Conservation (phyloP, 2,329 filamentous ascomycete genomes). For the Pseudopyricularia cyperi region DNA sequence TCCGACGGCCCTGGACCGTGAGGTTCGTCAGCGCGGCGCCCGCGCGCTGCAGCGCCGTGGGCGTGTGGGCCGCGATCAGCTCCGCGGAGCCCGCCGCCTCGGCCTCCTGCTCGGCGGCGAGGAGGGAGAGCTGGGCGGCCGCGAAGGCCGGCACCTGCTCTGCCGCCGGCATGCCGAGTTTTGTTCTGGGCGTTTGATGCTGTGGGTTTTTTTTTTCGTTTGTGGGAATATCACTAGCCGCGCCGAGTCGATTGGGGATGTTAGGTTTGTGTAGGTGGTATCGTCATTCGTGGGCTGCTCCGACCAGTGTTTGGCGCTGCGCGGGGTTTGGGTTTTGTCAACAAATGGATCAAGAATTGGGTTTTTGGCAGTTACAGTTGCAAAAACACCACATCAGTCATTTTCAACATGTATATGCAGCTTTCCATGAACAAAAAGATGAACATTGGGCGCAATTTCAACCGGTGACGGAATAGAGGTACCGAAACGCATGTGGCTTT, state of each 20-base stretch:
- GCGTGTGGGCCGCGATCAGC: conserved; percentile 55
- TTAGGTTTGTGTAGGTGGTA: background rate
- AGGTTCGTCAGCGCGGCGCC: conserved; percentile 74
- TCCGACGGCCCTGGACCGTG: conserved; percentile 60
- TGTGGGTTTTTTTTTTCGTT: background rate
- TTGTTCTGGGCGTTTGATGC: background rate
- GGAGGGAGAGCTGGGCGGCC: conserved; percentile 53
- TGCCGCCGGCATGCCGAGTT: background rate
- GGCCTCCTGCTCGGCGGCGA: conserved; percentile 57
- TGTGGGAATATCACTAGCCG: background rate
- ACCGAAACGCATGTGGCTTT: too few species aligned
- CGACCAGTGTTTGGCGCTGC: too few species aligned
- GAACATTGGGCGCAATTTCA: too few species aligned
- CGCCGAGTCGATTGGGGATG: background rate
- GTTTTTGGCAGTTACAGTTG: too few species aligned
- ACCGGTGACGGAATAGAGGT: too few species aligned
- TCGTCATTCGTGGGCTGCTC: too few species aligned
- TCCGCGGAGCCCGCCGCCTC: conserved; percentile 58
- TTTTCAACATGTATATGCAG: too few species aligned
- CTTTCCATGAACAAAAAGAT: too few species aligned
- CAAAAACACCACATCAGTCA: too few species aligned
- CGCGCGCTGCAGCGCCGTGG: conserved; percentile 56
- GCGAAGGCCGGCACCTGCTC: conserved; percentile 43
- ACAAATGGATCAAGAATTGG: too few species aligned
- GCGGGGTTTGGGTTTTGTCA: too few species aligned